Conservation (phyloP, 2,329 filamentous ascomycete species). For the Apiospora aurea region DNA sequence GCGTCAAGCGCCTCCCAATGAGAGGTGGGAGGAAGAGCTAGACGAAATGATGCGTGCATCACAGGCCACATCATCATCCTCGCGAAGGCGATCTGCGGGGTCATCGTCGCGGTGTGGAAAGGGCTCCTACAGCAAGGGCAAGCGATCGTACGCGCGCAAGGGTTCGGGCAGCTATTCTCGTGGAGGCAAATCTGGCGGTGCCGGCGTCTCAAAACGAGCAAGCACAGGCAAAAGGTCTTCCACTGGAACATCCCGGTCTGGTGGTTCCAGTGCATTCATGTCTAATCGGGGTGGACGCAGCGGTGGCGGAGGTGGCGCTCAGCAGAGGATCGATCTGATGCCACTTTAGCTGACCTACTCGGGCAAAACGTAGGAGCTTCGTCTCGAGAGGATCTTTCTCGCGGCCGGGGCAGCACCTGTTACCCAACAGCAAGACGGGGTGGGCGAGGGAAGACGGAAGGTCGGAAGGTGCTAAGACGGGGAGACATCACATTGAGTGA, state of each 20-base stretch:
- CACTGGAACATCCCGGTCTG: constrained; percentile 23
- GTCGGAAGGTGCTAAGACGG: background rate
- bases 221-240: constrained; percentile 25
- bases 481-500: background rate
- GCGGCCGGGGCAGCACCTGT: background rate
- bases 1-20: constrained; percentile 29
- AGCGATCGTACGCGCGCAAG: constrained; percentile 20
- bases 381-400: background rate
- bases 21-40: constrained; percentile 41
- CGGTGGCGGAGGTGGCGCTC: constrained; percentile 21
- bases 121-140: constrained; percentile 21
- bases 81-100: constrained; percentile 12
- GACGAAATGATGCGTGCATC: constrained; percentile 32
- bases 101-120: constrained; percentile 23
- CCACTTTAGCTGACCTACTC: constrained; percentile 8
- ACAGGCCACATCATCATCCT: constrained; percentile 22
- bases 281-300: constrained; percentile 23
- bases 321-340: constrained; percentile 24
- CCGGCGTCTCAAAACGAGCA: constrained; percentile 25
- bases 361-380: background rate
- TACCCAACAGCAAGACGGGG: background rate
- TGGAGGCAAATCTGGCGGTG: background rate
- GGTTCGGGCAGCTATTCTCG: constrained; percentile 22
- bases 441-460: background rate
- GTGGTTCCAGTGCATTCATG: constrained; percentile 15